phyloP scores from a whole-genome alignment of 2,329 filamentous ascomycete species.

The Apiospora pterosperma region DNA sequence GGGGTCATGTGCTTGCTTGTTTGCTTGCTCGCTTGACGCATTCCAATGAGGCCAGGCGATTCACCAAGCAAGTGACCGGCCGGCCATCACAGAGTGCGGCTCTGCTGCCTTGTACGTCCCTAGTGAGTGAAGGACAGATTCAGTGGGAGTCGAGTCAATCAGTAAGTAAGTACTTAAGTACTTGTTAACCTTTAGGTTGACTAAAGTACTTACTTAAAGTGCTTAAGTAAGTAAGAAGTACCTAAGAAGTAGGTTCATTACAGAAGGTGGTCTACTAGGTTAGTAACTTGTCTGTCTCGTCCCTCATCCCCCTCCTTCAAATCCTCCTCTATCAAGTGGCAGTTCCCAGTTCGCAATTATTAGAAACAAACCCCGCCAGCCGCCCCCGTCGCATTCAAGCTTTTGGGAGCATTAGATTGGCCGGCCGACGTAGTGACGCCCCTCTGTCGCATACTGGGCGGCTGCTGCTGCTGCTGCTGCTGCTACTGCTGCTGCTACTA shows the following conservation, averaged over 20 bases:
- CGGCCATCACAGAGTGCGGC: neutral
- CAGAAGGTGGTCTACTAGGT: too few species aligned
- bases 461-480: neutral
- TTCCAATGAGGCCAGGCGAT: neutral
- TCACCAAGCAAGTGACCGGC: neutral
- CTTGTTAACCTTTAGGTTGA: too few species aligned
- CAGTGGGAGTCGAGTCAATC: too few species aligned
- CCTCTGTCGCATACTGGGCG: neutral
- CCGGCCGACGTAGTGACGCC: neutral
- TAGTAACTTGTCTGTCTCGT: too few species aligned
- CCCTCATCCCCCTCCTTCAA: neutral
- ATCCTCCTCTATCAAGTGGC: neutral
- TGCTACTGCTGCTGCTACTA: neutral
- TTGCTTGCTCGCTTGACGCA: neutral
- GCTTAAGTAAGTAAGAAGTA: too few species aligned
- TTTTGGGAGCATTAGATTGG: neutral
- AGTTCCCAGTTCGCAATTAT: neutral
- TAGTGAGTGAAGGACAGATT: too few species aligned
- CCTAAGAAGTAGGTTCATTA: too few species aligned
- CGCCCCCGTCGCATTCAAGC: neutral
- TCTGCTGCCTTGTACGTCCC: neutral
- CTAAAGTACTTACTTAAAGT: too few species aligned
- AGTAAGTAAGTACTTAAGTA: too few species aligned
- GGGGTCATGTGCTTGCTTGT: neutral
- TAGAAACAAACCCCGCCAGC: neutral